Evolutionary conservation across 2,329 filamentous ascomycete species (phyloP).

Genomic region (Aspergillus ochraceus): DNA sequence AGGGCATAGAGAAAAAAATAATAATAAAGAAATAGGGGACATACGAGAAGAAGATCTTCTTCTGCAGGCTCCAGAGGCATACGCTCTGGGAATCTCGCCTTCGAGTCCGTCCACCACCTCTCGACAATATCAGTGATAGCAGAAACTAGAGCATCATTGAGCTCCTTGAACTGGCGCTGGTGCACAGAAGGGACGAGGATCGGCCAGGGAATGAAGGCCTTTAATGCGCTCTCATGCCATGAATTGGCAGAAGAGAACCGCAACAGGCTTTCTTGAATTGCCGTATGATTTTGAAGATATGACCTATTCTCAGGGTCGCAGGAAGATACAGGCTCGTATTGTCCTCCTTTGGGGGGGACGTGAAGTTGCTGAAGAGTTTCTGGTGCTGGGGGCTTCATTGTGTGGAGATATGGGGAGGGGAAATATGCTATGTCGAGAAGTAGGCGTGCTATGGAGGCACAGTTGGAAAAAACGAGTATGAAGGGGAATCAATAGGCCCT

Average conservation of each 20-base stretch:
- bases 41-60: conserved; percentile 25
- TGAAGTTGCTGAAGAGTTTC: neutral
- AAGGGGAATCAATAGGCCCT: too few species aligned
- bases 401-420: neutral
- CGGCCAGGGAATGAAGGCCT: neutral
- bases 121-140: conserved; percentile 30
- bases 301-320: neutral
- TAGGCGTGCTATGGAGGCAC: too few species aligned
- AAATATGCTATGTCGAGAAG: too few species aligned
- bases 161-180: conserved; percentile 4
- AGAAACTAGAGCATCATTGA: conserved; percentile 21
- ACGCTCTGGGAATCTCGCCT: conserved; percentile 22
- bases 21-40: neutral
- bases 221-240: neutral
- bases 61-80: conserved; percentile 31
- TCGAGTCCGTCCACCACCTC: conserved; percentile 27
- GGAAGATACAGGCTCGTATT: neutral
- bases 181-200: conserved; percentile 3
- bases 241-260: neutral
- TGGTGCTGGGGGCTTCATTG: neutral
- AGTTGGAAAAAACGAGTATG: too few species aligned
- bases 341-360: neutral
- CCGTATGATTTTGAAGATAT: neutral
- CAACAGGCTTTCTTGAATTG: neutral
- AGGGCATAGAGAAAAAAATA: too few species aligned